Base-by-base conservation (phyloP, 352 stramenopile genomes). In the Phytophthora boehmeriae region DNA sequence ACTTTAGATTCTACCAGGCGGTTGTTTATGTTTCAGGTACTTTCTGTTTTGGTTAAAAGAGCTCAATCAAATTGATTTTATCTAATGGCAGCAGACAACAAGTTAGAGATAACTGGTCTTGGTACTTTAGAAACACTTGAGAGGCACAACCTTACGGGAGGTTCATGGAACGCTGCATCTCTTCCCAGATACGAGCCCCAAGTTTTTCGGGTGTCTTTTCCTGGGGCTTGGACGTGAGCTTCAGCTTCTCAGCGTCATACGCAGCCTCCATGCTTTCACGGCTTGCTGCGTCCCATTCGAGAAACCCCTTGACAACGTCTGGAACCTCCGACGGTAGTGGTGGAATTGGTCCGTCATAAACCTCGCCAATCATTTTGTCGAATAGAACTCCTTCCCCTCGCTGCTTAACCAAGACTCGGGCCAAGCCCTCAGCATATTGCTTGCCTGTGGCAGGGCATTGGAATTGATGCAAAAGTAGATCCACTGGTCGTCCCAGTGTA, bases 381-480 rank as follows among this genome's bases (percentile, higher is more conserved):
- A 71, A 66, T 6, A 59, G 32, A 16, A 76, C 59, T 0, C 32
- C 39, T 16, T 72, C 43, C 14, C 49, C 66, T 19, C 34, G 22
- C 43, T 71, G 55, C 25, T 71, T 75, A 50, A 75, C 61, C 61
- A 71, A 61, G 6, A 71, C 56, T 20, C 75, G 73, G 25, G 48
- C 65, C 23, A 88, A 53, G 0, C 75, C 79, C 47, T 90, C 81
- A 1, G 81, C 81, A 54, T 77, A 90, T 25, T 88, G 41, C 42
- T 76, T 81, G 16, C 72, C 74, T 5, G 59, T 84, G 4, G 42
- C 73, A 0, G 76, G 71, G 32, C 79, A 84, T 50, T 83, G 68
- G 45, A 89, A 89, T 27, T 80, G 71, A n/a, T 89, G 80, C 46
- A 81, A 44, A 89, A 78, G 59, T 86, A 89, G 43, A 80, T 63